Base-by-base conservation (phyloP, 2,329 filamentous ascomycete genomes). In the Fusarium tjaetaba region DNA sequence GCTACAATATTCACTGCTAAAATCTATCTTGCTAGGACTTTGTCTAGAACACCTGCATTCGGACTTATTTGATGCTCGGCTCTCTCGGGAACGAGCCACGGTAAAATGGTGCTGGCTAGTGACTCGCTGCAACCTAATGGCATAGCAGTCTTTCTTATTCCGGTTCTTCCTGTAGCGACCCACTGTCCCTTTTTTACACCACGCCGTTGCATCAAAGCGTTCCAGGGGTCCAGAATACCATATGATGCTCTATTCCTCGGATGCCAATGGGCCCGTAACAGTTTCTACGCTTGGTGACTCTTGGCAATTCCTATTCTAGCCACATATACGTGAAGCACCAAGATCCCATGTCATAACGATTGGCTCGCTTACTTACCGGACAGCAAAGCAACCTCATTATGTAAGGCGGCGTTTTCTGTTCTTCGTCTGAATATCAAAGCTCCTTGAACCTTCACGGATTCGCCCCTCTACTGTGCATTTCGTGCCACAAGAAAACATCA, bases 401-500 rank as follows among this genome's bases (percentile, higher is more conserved):
- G 20, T 15, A 28, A 46, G 20, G 20, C 45, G 20, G 45, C 26
- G 45, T 4, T 30, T 48, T 30, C 45, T 30, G 26, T 48, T 48
- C 26, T 22, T 48, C 18, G 26, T 22, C 26, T 28, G 45, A 28
- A 28, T 28, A 28, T 28, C 45, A 48, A 28, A 48, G 43, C 9
- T 1, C 9, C 26, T 5, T 22, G 3, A 11, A 22, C 18, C 20
- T 0, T 45, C 16, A 8, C 7, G 7, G 4, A 20, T 1, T 45
- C 3, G 16, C 42, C 16, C 42, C 14, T 45, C 16, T 26, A 7
- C 42, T 45, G 42, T 26, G 11, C 24, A 45, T 45, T 45, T 0
- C 3, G 26, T 48, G 45, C 45, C 26, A 15, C 20, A 7, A 7
- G 26, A 28, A 28, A 28, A 48, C 45, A 28, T 20, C 2, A 28